Percentiles rank a stretch among this genome's conserved stretches.
Evolutionary conservation across 306 rosid genomes (phyloP).

Genomic region (Hippophae tibetana): DNA sequence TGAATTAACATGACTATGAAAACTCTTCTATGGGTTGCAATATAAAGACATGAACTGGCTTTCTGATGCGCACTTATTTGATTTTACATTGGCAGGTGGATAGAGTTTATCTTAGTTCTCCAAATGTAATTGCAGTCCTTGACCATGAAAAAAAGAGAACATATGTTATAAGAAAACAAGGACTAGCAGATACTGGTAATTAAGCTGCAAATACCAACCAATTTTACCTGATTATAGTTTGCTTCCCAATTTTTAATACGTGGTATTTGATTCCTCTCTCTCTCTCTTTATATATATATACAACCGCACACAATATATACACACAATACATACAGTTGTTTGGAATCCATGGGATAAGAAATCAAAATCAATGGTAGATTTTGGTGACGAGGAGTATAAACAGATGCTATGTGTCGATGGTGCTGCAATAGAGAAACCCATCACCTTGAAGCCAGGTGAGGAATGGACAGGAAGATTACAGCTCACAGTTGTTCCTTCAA

Average conservation of each 20-base stretch:
- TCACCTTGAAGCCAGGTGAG: slow-evolving; percentile 82
- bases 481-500: slow-evolving; percentile 72
- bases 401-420: slow-evolving; percentile 91
- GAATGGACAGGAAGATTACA: slow-evolving; percentile 85
- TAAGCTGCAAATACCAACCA: slow-evolving; percentile 24
- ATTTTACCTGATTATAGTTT: background rate
- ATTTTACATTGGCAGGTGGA: slow-evolving; percentile 50
- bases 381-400: slow-evolving; percentile 86
- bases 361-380: slow-evolving; percentile 66
- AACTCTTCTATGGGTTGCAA: background rate
- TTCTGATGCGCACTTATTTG: slow-evolving; percentile 3
- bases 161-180: slow-evolving; percentile 71
- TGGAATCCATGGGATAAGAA: slow-evolving; percentile 99
- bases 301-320: background rate
- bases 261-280: background rate
- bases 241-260: background rate
- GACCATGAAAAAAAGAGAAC: slow-evolving; percentile 87
- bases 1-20: too few species aligned
- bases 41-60: background rate
- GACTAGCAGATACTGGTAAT: slow-evolving; percentile 79
- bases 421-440: slow-evolving; percentile 68
- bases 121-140: slow-evolving; percentile 63
- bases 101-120: slow-evolving; percentile 80
- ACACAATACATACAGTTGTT: slow-evolving; percentile 35
- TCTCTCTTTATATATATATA: background rate